A percentile compares a stretch with the other conserved stretches of the same genome.
Conservation (phyloP, 768 basidiomycete species). For the Tulasnella sp. region DNA sequence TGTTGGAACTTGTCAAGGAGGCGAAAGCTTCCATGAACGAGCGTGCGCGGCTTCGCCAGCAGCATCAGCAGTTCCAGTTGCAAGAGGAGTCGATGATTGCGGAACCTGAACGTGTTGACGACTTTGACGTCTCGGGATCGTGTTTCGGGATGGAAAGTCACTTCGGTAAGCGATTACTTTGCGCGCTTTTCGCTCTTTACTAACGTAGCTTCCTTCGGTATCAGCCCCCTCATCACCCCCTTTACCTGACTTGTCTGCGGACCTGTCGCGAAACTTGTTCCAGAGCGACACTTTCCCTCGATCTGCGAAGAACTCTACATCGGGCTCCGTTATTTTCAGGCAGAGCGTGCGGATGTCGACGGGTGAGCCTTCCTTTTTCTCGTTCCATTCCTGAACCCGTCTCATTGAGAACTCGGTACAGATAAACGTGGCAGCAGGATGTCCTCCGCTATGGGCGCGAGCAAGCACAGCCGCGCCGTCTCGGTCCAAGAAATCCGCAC, state of each 20-base stretch:
- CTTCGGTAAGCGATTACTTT: not conserved
- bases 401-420: conserved; percentile 39
- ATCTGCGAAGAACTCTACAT: conserved; percentile 22
- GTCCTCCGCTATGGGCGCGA: conserved; percentile 16
- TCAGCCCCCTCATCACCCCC: conserved; percentile 20
- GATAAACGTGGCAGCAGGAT: conserved; percentile 26
- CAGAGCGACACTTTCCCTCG: conserved; percentile 8
- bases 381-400: conserved; percentile 52
- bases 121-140: not conserved
- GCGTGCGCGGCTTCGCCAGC: not conserved
- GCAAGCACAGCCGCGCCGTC: not conserved
- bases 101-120: not conserved
- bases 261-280: not conserved
- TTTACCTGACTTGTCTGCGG: not conserved
- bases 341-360: conserved; percentile 66
- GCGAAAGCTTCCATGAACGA: conserved; percentile 6
- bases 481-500: not conserved
- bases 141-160: not conserved
- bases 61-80: not conserved
- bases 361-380: conserved; percentile 32
- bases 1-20: not conserved
- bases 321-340: conserved; percentile 41
- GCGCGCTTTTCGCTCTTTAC: not conserved
- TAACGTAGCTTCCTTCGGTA: not conserved
- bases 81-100: not conserved